phyloP scores from a whole-genome alignment of 306 rosid species.

The Ochetophila trinervis region DNA sequence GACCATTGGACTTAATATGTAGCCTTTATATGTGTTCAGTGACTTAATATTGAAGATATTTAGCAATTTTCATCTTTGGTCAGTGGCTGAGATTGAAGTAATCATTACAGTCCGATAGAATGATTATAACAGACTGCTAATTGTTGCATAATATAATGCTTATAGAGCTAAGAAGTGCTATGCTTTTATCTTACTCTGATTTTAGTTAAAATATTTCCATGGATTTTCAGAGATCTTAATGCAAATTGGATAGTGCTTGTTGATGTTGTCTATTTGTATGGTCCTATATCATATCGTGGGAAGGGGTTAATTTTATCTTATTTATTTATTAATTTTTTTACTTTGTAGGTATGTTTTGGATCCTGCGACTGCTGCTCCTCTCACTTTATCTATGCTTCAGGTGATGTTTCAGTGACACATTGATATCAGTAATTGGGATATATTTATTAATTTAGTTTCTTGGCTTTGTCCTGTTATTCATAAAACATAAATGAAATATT shows the following conservation, averaged over 20 bases:
- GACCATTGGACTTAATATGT: too few species aligned
- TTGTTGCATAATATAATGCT: neutral
- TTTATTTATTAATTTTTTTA: slow-evolving; percentile 26
- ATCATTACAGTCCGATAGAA: neutral
- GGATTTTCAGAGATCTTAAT: slow-evolving; percentile 17
- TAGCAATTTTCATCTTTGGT: neutral
- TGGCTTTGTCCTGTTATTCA: slow-evolving; percentile 27
- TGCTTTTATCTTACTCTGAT: neutral
- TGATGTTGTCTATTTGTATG: slow-evolving; percentile 23
- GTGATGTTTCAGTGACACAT: slow-evolving; percentile 42
- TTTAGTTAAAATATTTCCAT: neutral
- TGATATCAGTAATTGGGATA: neutral
- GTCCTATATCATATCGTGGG: slow-evolving; percentile 17
- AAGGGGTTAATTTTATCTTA: too few species aligned
- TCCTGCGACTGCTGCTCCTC: slow-evolving; percentile 93
- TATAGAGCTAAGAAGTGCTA: neutral
- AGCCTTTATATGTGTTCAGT: too few species aligned
- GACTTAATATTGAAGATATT: neutral
- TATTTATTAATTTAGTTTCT: slow-evolving; percentile 5
- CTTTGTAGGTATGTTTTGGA: slow-evolving; percentile 86
- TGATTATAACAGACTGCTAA: neutral
- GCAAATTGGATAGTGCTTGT: slow-evolving; percentile 9
- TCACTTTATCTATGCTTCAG: slow-evolving; percentile 95
- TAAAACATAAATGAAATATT: slow-evolving; percentile 10
- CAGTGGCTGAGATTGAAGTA: neutral